Conservation (phyloP, 768 basidiomycete genomes). For the Tulasnella sp. region DNA sequence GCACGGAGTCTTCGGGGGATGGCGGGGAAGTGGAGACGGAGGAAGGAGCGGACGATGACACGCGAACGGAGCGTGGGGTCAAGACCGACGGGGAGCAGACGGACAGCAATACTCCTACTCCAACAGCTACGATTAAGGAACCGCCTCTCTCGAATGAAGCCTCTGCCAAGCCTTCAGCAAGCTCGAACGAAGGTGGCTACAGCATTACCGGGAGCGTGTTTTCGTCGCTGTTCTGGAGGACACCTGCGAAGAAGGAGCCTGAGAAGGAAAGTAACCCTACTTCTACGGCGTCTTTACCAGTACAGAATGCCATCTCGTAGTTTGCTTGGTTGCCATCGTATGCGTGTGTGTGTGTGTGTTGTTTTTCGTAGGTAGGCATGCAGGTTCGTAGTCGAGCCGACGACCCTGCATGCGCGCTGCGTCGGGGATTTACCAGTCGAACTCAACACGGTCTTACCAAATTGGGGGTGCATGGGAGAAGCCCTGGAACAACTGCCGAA, state of each 20-base stretch:
- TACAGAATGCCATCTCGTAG: neutral
- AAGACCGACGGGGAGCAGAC: neutral
- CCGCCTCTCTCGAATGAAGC: neutral
- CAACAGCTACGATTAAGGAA: neutral
- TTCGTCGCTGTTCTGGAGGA: constrained; percentile 13
- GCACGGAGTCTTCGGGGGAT: constrained; percentile 13
- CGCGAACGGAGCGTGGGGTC: constrained; percentile 18
- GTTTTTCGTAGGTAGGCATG: too few species aligned
- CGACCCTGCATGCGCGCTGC: neutral
- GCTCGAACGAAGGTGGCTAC: neutral
- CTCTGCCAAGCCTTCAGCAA: neutral
- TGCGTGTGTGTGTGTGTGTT: neutral
- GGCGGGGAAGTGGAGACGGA: neutral
- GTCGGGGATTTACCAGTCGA: neutral
- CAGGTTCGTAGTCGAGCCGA: too few species aligned
- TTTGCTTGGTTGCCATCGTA: neutral
- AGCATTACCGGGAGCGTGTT: constrained; percentile 4
- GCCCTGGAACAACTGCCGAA: neutral
- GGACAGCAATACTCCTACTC: neutral
- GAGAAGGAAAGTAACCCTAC: neutral
- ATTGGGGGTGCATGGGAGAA: neutral
- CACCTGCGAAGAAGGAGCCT: neutral
- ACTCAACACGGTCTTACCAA: neutral
- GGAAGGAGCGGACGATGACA: neutral
- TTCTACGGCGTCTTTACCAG: neutral